Percentiles rank a stretch among this genome's conserved stretches.
Evolutionary conservation across 176 grass and related monocot genomes (phyloP).

Genomic region (Triticum dicoccoides): DNA sequence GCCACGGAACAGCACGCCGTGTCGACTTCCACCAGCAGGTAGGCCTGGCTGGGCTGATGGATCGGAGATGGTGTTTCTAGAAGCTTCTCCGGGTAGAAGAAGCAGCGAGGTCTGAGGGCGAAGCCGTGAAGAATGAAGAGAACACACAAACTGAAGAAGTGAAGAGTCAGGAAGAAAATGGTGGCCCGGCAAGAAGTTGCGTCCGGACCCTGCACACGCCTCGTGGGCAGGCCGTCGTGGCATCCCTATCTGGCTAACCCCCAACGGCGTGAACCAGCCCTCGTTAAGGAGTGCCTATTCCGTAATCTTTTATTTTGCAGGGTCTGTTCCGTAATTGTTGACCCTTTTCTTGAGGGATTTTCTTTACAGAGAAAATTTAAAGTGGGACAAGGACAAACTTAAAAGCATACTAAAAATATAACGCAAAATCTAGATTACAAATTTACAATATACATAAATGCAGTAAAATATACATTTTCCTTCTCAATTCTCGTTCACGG

Average conservation of each 20-base stretch:
- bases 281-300: no score
- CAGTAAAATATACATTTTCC: no score
- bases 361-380: no score
- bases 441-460: no score
- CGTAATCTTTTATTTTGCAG: no score
- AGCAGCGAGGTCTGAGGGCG: not conserved
- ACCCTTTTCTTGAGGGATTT: no score
- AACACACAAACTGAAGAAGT: not conserved
- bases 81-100: constrained; percentile 9
- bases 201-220: not conserved
- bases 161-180: not conserved
- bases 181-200: not conserved
- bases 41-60: not conserved
- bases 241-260: not conserved
- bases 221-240: not conserved
- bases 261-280: no score
- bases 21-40: not conserved
- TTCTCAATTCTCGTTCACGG: no score
- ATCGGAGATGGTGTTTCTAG: not conserved
- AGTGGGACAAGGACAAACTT: no score
- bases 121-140: not conserved
- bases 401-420: no score
- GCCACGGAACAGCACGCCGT: not conserved
- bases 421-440: no score
- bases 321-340: no score